These are phyloP conservation scores for Ophiostoma sp. DNA, from an alignment of 2,329 filamentous ascomycete genomes.

Conservation along the genomic window DNA sequence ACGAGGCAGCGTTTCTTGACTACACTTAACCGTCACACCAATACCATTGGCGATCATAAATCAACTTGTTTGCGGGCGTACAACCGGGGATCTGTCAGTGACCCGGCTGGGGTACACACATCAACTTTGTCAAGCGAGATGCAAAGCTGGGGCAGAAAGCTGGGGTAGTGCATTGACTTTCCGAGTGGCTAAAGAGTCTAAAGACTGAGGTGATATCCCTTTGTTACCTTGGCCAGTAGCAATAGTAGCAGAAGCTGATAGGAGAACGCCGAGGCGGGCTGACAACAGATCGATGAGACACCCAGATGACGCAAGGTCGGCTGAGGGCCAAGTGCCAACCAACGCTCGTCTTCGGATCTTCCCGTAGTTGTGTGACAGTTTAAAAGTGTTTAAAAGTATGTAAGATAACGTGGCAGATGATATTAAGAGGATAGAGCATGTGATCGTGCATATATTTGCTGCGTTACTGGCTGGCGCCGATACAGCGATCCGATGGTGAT, in stretches of 20 bases:
- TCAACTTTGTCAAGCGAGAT: neutral
- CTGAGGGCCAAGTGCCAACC: slow-evolving; percentile 5
- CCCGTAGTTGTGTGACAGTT: neutral
- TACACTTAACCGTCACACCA: neutral
- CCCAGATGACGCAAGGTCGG: neutral
- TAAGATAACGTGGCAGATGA: neutral
- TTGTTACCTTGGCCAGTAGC: neutral
- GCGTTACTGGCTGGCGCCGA: neutral
- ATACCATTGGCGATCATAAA: neutral
- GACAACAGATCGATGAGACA: slow-evolving; percentile 10
- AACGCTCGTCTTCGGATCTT: slow-evolving; percentile 9
- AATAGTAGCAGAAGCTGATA: neutral
- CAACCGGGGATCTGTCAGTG: neutral
- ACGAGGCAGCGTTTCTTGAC: no score
- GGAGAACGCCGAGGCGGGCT: neutral
- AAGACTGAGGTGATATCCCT: neutral
- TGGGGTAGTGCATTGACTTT: slow-evolving; percentile 12
- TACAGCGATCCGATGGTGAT: no score
- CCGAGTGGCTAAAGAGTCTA: neutral
- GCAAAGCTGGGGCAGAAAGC: slow-evolving; percentile 9
- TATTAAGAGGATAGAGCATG: neutral
- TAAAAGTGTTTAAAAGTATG: neutral
- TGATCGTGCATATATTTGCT: neutral
- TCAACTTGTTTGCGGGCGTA: neutral
- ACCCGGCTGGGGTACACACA: neutral